Evolutionary conservation across 768 basidiomycete species (phyloP).

Genomic region (Tephrocybe sp.): DNA sequence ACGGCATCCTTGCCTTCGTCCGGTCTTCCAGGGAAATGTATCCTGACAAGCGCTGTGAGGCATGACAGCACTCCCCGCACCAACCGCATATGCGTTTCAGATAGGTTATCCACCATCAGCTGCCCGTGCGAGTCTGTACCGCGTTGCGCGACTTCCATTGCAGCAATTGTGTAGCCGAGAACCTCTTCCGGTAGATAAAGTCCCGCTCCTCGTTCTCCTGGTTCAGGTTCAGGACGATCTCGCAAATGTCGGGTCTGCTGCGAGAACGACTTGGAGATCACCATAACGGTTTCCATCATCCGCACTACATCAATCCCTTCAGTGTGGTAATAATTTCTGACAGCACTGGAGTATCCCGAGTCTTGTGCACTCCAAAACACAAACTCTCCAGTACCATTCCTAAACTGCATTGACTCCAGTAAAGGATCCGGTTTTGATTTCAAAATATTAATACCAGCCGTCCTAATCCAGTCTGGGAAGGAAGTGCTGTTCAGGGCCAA

Average conservation of each 20-base stretch:
- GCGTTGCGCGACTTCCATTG: slow-evolving; percentile 78
- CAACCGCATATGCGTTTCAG: slow-evolving; percentile 75
- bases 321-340: slow-evolving; percentile 47
- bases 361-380: slow-evolving; percentile 89
- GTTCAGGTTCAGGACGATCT: slow-evolving; percentile 70
- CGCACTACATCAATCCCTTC: slow-evolving; percentile 61
- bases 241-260: slow-evolving; percentile 83
- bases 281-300: slow-evolving; percentile 88
- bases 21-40: slow-evolving; percentile 66
- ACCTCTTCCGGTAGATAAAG: slow-evolving; percentile 92
- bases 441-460: slow-evolving; percentile 84
- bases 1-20: slow-evolving; percentile 79
- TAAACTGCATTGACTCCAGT: slow-evolving; percentile 70
- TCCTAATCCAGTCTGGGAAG: slow-evolving; percentile 88
- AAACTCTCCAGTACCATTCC: slow-evolving; percentile 83
- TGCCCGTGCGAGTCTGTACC: slow-evolving; percentile 50
- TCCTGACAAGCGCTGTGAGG: slow-evolving; percentile 58
- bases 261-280: slow-evolving; percentile 73
- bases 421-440: slow-evolving; percentile 75
- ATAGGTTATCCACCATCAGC: slow-evolving; percentile 69
- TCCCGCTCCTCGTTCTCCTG: slow-evolving; percentile 74
- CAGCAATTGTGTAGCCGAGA: slow-evolving; percentile 81
- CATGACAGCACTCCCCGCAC: slow-evolving; percentile 74
- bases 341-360: slow-evolving; percentile 55
- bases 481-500: slow-evolving; percentile 53